phyloP scores from a whole-genome alignment of 257 asterid genomes.

The Ilex aquifolium region DNA sequence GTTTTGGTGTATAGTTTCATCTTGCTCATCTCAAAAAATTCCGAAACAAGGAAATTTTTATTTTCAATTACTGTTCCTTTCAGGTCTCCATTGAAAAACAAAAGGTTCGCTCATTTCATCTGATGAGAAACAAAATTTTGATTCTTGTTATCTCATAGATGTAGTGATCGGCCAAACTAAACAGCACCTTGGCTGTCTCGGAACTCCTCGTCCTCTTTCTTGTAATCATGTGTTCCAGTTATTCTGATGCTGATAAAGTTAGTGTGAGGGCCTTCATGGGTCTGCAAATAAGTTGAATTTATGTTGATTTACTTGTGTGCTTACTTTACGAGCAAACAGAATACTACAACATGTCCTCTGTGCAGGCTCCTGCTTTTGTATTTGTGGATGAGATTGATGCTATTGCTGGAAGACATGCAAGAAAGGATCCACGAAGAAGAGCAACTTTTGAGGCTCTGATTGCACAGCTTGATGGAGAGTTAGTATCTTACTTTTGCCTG shows the following conservation, averaged over 20 bases:
- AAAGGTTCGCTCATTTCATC: too few relatives aligned
- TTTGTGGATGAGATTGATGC: constrained; percentile 99
- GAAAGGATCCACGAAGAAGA: constrained; percentile 79
- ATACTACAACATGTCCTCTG: constrained; percentile 10
- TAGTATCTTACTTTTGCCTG: constrained; percentile 29
- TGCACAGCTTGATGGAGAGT: constrained; percentile 98
- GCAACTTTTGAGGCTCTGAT: constrained; percentile 88
- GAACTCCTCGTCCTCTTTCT: not conserved
- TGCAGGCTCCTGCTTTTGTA: constrained; percentile 94
- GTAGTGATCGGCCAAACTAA: not conserved
- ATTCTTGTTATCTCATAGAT: not conserved
- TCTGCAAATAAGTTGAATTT: not conserved
- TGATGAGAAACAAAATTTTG: too few relatives aligned
- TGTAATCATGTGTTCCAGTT: not conserved
- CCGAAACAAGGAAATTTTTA: too few relatives aligned
- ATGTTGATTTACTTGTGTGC: too few relatives aligned
- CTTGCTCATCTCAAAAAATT: too few relatives aligned
- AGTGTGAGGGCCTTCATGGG: not conserved
- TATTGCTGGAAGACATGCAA: constrained; percentile 95
- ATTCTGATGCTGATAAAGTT: not conserved
- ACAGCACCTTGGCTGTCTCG: not conserved
- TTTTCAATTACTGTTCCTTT: too few relatives aligned
- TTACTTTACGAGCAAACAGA: too few relatives aligned
- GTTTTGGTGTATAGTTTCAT: too few relatives aligned
- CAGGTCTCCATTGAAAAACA: too few relatives aligned